A percentile compares a stretch with the other conserved stretches of the same genome.
Evolutionary conservation across 306 rosid species (phyloP).

Genomic region (Cicer judaicum): DNA sequence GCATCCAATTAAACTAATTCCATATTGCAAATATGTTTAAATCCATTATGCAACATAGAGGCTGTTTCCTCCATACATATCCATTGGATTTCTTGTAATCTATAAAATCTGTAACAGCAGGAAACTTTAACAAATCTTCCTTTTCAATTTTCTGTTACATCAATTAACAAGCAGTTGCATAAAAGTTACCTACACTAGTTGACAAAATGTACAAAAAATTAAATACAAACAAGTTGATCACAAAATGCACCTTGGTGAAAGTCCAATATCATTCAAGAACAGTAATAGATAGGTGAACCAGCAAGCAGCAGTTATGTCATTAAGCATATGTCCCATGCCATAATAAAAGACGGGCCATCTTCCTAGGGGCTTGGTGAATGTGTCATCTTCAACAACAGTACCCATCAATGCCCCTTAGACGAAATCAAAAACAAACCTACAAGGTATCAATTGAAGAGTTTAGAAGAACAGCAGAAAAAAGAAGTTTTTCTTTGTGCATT

Average conservation of each 20-base stretch:
- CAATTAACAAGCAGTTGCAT: conserved; percentile 5
- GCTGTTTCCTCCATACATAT: conserved; percentile 24
- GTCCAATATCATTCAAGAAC: conserved; percentile 88
- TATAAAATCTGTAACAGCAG: background rate
- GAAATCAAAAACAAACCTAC: conserved; percentile 52
- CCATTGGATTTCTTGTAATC: background rate
- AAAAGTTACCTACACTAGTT: conserved; percentile 3
- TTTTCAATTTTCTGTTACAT: conserved; percentile 14
- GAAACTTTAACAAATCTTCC: background rate
- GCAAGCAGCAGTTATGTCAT: conserved; percentile 93
- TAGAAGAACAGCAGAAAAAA: background rate
- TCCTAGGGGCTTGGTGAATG: conserved; percentile 61
- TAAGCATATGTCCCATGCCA: conserved; percentile 98
- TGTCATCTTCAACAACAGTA: conserved; percentile 53
- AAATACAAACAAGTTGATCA: conserved; percentile 2
- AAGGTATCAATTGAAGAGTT: conserved; percentile 40
- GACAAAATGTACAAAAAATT: background rate
- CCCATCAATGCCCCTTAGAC: conserved; percentile 52
- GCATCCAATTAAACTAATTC: background rate
- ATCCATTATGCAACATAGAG: conserved; percentile 23
- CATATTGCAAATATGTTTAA: conserved; percentile 10
- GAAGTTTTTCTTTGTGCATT: too few relatives aligned
- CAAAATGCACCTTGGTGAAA: conserved; percentile 73
- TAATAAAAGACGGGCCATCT: conserved; percentile 75
- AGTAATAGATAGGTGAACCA: conserved; percentile 93